phyloP scores from a whole-genome alignment of 345 rosid genomes.

The Hibiscus trionum region DNA sequence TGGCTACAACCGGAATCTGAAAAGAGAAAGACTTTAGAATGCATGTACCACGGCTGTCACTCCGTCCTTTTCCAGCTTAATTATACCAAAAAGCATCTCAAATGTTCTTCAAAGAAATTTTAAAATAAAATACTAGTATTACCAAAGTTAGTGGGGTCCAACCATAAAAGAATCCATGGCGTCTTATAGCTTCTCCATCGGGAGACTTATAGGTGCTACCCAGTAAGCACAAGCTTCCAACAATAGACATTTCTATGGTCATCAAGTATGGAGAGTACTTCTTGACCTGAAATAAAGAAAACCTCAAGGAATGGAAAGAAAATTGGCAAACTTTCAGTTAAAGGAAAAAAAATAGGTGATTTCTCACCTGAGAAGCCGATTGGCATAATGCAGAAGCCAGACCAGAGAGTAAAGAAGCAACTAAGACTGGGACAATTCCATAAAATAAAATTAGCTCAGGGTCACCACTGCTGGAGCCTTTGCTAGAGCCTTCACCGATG shows the following conservation, averaged over 20 bases:
- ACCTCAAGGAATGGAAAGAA: conserved; percentile 2
- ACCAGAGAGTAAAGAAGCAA: conserved; percentile 94
- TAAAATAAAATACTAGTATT: conserved; percentile 13
- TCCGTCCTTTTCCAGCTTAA: neutral
- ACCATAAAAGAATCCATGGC: conserved; percentile 77
- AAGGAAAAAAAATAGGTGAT: neutral
- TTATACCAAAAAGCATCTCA: neutral
- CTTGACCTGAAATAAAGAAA: conserved; percentile 54
- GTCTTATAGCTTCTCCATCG: conserved; percentile 86
- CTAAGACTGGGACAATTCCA: conserved; percentile 89
- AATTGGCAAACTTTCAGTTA: neutral
- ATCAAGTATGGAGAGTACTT: conserved; percentile 91
- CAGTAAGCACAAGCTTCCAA: conserved; percentile 87
- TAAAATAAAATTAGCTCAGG: conserved; percentile 67
- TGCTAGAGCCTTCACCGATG: conserved; percentile 90
- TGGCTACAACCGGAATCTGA: conserved; percentile 73
- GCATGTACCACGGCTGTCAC: neutral
- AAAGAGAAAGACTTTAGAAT: conserved; percentile 8
- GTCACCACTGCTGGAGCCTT: conserved; percentile 37
- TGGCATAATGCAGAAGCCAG: conserved; percentile 92
- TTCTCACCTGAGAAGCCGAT: conserved; percentile 89
- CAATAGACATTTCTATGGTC: conserved; percentile 95
- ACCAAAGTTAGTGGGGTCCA: conserved; percentile 90
- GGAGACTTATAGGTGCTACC: conserved; percentile 82
- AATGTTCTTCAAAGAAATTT: neutral